phyloP scores from a whole-genome alignment of 2,329 filamentous ascomycete genomes.

The Fusarium sp. region DNA sequence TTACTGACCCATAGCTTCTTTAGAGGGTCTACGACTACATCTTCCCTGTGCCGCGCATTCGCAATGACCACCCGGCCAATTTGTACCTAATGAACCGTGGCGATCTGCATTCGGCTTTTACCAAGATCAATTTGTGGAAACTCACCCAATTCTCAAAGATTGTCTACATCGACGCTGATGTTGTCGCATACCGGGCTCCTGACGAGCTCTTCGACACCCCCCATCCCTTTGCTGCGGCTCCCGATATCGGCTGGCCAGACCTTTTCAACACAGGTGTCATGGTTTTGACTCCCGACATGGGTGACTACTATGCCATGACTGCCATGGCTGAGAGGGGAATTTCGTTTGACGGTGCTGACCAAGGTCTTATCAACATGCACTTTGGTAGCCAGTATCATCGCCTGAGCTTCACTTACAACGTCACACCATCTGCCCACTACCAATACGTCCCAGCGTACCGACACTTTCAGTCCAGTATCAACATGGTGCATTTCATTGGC shows the following conservation, averaged over 20 bases:
- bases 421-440: conserved; percentile 96
- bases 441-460: conserved; percentile 96
- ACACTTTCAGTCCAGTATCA: conserved; percentile 92
- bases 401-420: conserved; percentile 96
- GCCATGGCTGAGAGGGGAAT: conserved; percentile 88
- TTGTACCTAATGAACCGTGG: conserved; percentile 92
- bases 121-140: conserved; percentile 96
- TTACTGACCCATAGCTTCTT: conserved; percentile 22
- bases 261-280: conserved; percentile 98
- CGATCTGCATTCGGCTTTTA: conserved; percentile 93
- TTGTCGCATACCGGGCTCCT: conserved; percentile 90
- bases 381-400: conserved; percentile 88
- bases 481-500: conserved; percentile 95
- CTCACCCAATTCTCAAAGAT: conserved; percentile 92
- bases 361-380: conserved; percentile 95
- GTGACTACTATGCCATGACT: conserved; percentile 87
- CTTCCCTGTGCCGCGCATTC: conserved; percentile 85
- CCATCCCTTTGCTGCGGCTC: conserved; percentile 78
- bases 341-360: conserved; percentile 97
- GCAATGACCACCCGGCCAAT: conserved; percentile 83
- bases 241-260: conserved; percentile 98
- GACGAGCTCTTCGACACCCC: conserved; percentile 88
- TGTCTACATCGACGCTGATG: conserved; percentile 94
- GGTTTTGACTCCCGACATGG: conserved; percentile 88
- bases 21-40: conserved; percentile 90